These are phyloP conservation scores for Apophysomyces ossiformis DNA, from an alignment of 371 early-diverging fungal genomes.

Conservation along the genomic window DNA sequence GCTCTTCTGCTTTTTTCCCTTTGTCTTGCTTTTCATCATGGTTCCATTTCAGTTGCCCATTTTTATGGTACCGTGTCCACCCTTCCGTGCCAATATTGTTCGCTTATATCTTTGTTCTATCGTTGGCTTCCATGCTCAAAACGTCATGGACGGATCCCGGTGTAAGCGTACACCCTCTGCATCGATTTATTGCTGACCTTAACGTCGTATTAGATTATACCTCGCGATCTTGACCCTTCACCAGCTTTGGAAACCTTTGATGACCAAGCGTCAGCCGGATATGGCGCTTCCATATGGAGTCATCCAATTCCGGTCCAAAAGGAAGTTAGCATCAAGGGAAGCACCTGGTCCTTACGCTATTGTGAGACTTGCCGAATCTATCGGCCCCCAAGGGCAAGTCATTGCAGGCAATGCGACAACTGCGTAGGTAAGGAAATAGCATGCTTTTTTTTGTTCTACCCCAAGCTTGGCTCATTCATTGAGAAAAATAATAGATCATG, in stretches of 20 bases:
- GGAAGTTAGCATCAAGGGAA: constrained; percentile 67
- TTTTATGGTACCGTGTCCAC: constrained; percentile 66
- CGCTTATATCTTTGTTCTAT: constrained; percentile 67
- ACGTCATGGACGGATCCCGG: constrained; percentile 93
- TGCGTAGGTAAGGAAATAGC: constrained; percentile 72
- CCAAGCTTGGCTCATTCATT: too few species aligned
- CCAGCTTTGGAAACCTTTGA: constrained; percentile 36
- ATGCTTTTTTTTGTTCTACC: too few species aligned
- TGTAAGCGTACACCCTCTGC: constrained; percentile 37
- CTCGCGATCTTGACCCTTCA: constrained; percentile 69
- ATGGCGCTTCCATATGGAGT: constrained; percentile 38
- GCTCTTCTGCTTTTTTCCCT: neutral
- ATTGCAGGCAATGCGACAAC: constrained; percentile 90
- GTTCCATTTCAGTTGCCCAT: constrained; percentile 61
- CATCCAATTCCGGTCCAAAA: constrained; percentile 47
- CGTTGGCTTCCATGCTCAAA: constrained; percentile 76
- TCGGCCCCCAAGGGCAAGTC: constrained; percentile 88
- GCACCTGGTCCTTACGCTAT: constrained; percentile 74
- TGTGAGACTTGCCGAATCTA: constrained; percentile 93
- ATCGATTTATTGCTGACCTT: neutral
- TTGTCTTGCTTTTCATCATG: neutral
- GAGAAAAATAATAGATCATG: constrained; percentile 51
- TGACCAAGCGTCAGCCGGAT: constrained; percentile 18
- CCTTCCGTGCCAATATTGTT: constrained; percentile 75
- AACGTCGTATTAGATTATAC: constrained; percentile 56